Percentiles rank a stretch among this genome's conserved stretches.
Evolutionary conservation across 805 yeast species (phyloP).

Genomic region (Candida alai): DNA sequence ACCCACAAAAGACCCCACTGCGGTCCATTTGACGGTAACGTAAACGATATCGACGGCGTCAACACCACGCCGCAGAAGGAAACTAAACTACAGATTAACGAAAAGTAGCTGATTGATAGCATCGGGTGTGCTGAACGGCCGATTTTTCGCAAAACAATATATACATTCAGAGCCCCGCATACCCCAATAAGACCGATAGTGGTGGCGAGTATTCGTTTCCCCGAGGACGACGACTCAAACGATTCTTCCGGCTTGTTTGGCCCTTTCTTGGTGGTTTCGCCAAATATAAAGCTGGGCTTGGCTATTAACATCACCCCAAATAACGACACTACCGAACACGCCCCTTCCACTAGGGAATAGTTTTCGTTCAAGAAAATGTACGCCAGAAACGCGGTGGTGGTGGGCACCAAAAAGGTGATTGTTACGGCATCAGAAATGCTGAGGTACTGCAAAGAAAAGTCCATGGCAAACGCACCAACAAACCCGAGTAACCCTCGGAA

Average conservation of each 20-base stretch:
- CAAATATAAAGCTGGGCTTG: conserved; percentile 71
- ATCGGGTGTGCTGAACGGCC: conserved; percentile 80
- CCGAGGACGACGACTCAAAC: conserved; percentile 50
- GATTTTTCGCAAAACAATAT: conserved; percentile 66
- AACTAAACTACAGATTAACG: conserved; percentile 54
- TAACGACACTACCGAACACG: conserved; percentile 65
- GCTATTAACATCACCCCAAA: conserved; percentile 79
- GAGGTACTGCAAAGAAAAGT: conserved; percentile 68
- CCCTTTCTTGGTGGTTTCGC: conserved; percentile 32
- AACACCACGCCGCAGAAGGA: conserved; percentile 50
- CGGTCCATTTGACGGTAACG: conserved; percentile 51
- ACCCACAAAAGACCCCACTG: conserved; percentile 65
- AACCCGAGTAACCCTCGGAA: conserved; percentile 71
- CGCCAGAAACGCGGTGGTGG: conserved; percentile 72
- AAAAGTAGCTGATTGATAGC: conserved; percentile 72
- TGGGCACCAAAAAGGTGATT: conserved; percentile 74
- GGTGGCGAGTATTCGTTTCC: conserved; percentile 58
- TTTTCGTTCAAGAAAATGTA: conserved; percentile 62
- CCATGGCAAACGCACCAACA: conserved; percentile 75
- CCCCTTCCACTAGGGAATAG: conserved; percentile 62
- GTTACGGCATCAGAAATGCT: conserved; percentile 79
- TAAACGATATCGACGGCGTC: conserved; percentile 57
- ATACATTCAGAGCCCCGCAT: conserved; percentile 65
- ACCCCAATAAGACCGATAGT: conserved; percentile 63
- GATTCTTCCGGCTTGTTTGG: conserved; percentile 27